Percentiles rank a stretch among this genome's conserved stretches.
Conservation (phyloP, 139 green algal genomes). For the Coelastrella sp. region DNA sequence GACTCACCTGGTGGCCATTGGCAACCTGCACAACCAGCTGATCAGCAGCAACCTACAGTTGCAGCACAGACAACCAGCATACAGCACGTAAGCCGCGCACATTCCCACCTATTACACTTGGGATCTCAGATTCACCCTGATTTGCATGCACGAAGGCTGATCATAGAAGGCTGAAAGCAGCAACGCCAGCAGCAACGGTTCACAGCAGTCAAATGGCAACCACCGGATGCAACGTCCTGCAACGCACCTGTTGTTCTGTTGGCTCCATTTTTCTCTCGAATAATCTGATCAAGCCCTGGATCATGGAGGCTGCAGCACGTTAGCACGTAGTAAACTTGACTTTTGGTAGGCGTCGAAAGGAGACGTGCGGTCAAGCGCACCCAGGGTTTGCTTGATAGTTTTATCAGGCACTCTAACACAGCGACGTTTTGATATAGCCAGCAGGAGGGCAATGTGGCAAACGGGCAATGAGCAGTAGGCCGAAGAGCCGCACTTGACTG, state of each 20-base stretch:
- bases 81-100: too few relatives aligned
- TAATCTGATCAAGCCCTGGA: background rate
- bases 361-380: background rate
- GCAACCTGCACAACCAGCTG: background rate
- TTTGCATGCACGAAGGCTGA: background rate
- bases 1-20: background rate
- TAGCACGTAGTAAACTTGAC: background rate
- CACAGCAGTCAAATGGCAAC: background rate
- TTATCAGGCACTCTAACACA: background rate
- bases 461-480: too few relatives aligned
- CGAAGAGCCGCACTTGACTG: too few relatives aligned
- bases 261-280: background rate
- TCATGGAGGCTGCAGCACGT: background rate
- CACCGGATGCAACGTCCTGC: too few relatives aligned
- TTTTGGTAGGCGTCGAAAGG: background rate
- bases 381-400: background rate
- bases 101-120: too few relatives aligned
- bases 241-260: background rate
- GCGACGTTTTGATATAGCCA: background rate
- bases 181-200: background rate
- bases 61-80: too few relatives aligned
- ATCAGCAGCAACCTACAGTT: background rate
- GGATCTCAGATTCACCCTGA: too few relatives aligned
- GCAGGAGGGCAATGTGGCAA: too few relatives aligned
- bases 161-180: background rate